These are phyloP conservation scores for Incumbomyces delicatus DNA, from an alignment of 2,329 filamentous ascomycete species.

Conservation along the genomic window DNA sequence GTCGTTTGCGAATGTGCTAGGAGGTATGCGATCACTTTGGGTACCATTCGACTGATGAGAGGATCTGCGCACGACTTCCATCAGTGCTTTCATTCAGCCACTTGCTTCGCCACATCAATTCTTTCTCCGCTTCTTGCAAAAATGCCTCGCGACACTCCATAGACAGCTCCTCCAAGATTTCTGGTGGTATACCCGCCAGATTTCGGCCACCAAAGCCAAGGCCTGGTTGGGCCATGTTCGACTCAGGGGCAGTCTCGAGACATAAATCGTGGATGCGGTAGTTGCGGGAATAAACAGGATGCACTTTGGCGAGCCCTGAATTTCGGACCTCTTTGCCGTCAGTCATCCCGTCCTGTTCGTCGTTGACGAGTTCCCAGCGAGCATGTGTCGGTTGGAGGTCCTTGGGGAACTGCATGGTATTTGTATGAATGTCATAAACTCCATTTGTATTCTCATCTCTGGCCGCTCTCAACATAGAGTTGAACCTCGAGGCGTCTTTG, in stretches of 20 bases:
- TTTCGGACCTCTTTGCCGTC: conserved; percentile 13
- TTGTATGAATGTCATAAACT: conserved; percentile 90
- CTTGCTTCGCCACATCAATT: conserved; percentile 60
- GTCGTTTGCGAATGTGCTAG: no score
- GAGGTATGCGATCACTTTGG: conserved; percentile 11
- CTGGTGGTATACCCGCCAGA: conserved; percentile 29
- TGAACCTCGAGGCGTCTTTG: conserved; percentile 80
- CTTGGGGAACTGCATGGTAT: conserved; percentile 75
- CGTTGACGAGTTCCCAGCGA: conserved; percentile 57
- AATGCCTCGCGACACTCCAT: conserved; percentile 59
- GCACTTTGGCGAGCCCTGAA: conserved; percentile 44
- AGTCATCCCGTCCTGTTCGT: conserved; percentile 15
- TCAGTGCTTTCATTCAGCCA: conserved; percentile 63
- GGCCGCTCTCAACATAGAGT: conserved; percentile 58
- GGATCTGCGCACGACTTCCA: conserved; percentile 30
- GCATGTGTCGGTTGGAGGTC: conserved; percentile 84
- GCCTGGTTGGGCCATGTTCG: conserved; percentile 51
- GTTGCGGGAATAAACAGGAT: conserved; percentile 50
- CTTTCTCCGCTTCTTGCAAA: conserved; percentile 53
- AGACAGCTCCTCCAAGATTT: conserved; percentile 35
- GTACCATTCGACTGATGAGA: conserved; percentile 21
- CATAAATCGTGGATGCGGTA: conserved; percentile 54
- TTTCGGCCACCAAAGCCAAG: conserved; percentile 32
- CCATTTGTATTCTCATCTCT: conserved; percentile 63
- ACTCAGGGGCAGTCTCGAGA: conserved; percentile 49